Conservation (phyloP, 768 basidiomycete genomes). For the Russula olivacea region DNA sequence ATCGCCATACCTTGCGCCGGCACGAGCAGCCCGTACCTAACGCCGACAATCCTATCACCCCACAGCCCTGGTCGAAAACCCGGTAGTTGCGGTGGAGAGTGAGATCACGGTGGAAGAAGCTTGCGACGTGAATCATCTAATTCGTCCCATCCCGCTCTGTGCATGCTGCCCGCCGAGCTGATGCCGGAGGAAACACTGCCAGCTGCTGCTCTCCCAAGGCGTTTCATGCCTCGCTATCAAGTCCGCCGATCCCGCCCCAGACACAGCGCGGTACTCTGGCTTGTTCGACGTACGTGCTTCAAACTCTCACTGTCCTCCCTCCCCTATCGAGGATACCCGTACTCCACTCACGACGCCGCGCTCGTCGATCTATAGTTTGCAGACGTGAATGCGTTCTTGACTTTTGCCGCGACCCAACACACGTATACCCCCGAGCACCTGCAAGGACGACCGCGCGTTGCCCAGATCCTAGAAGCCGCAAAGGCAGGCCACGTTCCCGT, state of each 20-base stretch:
- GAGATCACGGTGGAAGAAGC: slow-evolving; percentile 76
- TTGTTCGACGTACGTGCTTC: slow-evolving; percentile 63
- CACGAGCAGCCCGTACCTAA: not conserved
- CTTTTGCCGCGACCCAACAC: slow-evolving; percentile 74
- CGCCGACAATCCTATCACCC: not conserved
- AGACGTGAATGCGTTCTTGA: slow-evolving; percentile 84
- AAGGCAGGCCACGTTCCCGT: slow-evolving; percentile 69
- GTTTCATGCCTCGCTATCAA: slow-evolving; percentile 62
- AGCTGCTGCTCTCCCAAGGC: slow-evolving; percentile 61
- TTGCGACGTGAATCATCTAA: slow-evolving; percentile 55
- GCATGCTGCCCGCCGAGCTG: slow-evolving; percentile 5
- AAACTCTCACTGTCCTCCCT: too few species aligned
- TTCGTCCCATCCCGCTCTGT: not conserved
- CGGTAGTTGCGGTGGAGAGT: slow-evolving; percentile 59
- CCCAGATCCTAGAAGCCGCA: slow-evolving; percentile 69
- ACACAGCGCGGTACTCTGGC: slow-evolving; percentile 39
- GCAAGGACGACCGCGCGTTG: slow-evolving; percentile 50
- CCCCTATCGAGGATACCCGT: too few species aligned
- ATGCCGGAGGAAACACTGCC: slow-evolving; percentile 2
- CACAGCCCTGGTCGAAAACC: slow-evolving; percentile 64
- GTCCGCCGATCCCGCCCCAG: slow-evolving; percentile 26
- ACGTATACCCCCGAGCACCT: slow-evolving; percentile 58
- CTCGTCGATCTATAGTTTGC: slow-evolving; percentile 47
- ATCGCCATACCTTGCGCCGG: not conserved
- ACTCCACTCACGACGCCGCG: not conserved